Base-by-base conservation (phyloP, 2,329 filamentous ascomycete genomes). In the Calonectria hawksworthii region DNA sequence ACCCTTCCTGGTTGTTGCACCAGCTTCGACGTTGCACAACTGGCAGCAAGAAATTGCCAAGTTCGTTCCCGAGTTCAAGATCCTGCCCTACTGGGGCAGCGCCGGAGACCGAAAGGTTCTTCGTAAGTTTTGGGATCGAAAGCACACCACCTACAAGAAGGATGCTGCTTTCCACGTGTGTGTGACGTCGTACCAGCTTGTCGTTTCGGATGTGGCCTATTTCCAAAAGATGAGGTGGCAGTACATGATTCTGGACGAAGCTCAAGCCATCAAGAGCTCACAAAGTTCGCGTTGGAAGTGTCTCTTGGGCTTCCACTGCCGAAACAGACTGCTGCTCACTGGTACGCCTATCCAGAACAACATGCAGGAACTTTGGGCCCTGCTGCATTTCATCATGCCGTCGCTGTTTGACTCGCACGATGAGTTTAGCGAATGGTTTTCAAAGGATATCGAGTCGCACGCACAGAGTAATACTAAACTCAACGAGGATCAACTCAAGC, bases 161-260 rank as follows among this genome's bases (percentile, higher is more conserved):
- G 96, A 98, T 73, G 96, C 96, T 0, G 93, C 96, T 18, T 99
- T 99, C 88, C 97, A 99, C 83, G 96, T 99, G 68, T 92, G 98
- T 67, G 93, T 99, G 63, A 99, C 97, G 0, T 99, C 96, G 0
- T 99, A 99, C 84, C 97, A 99, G 85, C 90, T 99, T 47, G 97
- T 99, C 32, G 97, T 99, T 26, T 95, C 96, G 32, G 97, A 99
- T 84, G 95, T 98, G 1, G 93, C 96, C 74, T 99, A 99, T 85
- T 99, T 99, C 88, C 96, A 98, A 86, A 99, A 99, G 89, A 97
- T 99, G 90, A 94, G 94, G 81, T 99, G 97, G 97, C 97, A 99
- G 87, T 99, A 99, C 88, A 99, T 99, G 97, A 98, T 99, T 85
- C 91, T 99, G 51, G 97, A 99, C 81, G 97, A 99, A 86, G 97